These are phyloP conservation scores for Pyrus pyrifolia DNA, from an alignment of 306 rosid genomes.

Conservation along the genomic window DNA sequence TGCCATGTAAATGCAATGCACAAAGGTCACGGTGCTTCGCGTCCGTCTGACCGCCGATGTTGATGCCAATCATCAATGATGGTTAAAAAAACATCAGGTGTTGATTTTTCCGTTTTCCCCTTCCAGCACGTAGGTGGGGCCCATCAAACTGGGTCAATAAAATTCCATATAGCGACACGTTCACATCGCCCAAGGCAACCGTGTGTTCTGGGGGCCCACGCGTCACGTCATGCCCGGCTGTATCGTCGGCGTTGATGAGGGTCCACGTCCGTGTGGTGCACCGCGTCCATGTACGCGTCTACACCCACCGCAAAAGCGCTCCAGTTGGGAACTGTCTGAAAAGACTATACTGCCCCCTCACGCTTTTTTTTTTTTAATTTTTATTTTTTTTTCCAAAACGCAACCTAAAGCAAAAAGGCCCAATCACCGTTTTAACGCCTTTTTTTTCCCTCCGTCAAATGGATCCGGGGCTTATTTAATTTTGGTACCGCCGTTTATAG, in stretches of 20 bases:
- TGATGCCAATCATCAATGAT: neutral
- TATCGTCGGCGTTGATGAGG: slow-evolving; percentile 26
- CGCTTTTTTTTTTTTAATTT: neutral
- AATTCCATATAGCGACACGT: slow-evolving; percentile 21
- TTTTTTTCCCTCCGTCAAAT: neutral
- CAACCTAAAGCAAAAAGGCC: neutral
- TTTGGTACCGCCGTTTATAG: neutral
- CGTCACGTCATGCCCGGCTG: slow-evolving; percentile 29
- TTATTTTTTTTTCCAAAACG: neutral
- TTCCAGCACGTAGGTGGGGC: neutral
- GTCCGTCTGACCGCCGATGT: slow-evolving; percentile 20
- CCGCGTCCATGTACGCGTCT: slow-evolving; percentile 33
- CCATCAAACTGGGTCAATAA: neutral
- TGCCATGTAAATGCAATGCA: neutral
- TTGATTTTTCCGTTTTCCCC: neutral
- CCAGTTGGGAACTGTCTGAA: neutral
- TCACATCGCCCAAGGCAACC: neutral
- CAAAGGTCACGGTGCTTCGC: neutral
- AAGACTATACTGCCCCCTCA: neutral
- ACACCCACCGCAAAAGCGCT: slow-evolving; percentile 1
- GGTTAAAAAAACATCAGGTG: neutral
- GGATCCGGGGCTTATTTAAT: neutral
- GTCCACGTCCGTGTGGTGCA: slow-evolving; percentile 33
- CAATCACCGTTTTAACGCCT: neutral
- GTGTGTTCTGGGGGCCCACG: slow-evolving; percentile 35